Conservation (phyloP, 768 basidiomycete genomes). For the Auricularia heimuer region DNA sequence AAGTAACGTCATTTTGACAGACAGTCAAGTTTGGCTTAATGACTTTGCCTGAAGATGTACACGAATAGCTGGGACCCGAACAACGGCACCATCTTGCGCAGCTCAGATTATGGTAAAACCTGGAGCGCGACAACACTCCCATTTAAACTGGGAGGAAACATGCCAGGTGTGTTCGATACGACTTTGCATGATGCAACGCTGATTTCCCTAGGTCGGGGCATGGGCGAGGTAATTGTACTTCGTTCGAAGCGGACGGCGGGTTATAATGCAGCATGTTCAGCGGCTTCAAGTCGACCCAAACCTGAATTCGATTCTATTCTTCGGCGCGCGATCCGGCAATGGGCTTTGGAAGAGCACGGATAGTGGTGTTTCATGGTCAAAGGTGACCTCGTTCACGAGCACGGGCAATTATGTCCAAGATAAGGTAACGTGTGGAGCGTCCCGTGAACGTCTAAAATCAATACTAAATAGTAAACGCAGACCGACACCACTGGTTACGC, state of each 20-base stretch:
- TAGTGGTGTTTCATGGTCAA: conserved; percentile 46
- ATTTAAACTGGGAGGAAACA: conserved; percentile 57
- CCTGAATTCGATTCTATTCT: conserved; percentile 49
- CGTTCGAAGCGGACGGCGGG: not conserved
- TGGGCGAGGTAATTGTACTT: conserved; percentile 19
- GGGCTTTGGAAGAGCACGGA: conserved; percentile 60
- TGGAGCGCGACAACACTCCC: conserved; percentile 43
- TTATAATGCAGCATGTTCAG: conserved; percentile 24
- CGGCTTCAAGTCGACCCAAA: conserved; percentile 56
- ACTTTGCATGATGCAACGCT: no score
- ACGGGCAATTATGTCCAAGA: conserved; percentile 30
- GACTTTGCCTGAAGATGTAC: conserved; percentile 13
- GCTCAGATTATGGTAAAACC: conserved; percentile 46
- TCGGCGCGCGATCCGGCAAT: conserved; percentile 54
- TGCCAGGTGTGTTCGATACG: conserved; percentile 34
- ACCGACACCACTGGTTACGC: conserved; percentile 34
- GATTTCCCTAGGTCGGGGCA: conserved; percentile 31
- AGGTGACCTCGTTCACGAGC: conserved; percentile 50
- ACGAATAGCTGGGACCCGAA: conserved; percentile 50
- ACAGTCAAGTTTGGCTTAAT: no score
- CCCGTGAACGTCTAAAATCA: no score
- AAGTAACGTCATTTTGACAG: no score
- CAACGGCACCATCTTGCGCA: conserved; percentile 53
- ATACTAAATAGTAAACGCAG: conserved; percentile 39
- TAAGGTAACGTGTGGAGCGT: conserved; percentile 25